Evolutionary conservation across 2,329 filamentous ascomycete species (phyloP).

Genomic region (Penicillium occitanis): DNA sequence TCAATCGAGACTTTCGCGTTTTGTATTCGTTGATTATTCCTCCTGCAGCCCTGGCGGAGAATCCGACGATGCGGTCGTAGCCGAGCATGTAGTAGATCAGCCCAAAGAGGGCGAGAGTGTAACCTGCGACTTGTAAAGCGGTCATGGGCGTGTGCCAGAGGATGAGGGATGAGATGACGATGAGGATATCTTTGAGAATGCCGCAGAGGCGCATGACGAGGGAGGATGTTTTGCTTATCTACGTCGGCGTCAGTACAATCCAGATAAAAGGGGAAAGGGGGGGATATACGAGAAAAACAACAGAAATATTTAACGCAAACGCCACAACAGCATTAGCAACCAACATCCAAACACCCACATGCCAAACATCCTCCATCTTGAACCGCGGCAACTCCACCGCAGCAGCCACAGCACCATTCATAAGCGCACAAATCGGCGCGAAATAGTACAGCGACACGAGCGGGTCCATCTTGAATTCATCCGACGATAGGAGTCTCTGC

Average conservation of each 20-base stretch:
- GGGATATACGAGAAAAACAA: conserved; percentile 73
- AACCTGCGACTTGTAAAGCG: conserved; percentile 71
- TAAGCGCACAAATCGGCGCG: conserved; percentile 76
- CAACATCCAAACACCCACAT: conserved; percentile 65
- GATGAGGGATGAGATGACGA: conserved; percentile 72
- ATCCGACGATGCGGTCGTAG: conserved; percentile 52
- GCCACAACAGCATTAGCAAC: conserved; percentile 71
- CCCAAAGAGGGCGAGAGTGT: conserved; percentile 67
- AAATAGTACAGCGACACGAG: conserved; percentile 88
- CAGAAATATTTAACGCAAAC: conserved; percentile 77
- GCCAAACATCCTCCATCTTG: conserved; percentile 63
- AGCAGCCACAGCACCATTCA: conserved; percentile 71
- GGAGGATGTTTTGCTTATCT: conserved; percentile 87
- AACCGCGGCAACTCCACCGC: conserved; percentile 67
- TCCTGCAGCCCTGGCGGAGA: conserved; percentile 42
- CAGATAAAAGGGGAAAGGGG: background rate
- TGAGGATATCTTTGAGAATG: conserved; percentile 83
- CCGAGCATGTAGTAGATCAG: conserved; percentile 69
- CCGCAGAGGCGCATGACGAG: conserved; percentile 82
- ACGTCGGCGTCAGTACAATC: background rate
- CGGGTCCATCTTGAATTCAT: conserved; percentile 84
- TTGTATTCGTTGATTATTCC: conserved; percentile 87
- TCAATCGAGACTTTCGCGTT: conserved; percentile 66
- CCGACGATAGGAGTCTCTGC: conserved; percentile 72
- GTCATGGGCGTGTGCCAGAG: conserved; percentile 74